These are phyloP conservation scores for Pisolithus tinctorius DNA, from an alignment of 768 basidiomycete genomes.

Conservation along the genomic window DNA sequence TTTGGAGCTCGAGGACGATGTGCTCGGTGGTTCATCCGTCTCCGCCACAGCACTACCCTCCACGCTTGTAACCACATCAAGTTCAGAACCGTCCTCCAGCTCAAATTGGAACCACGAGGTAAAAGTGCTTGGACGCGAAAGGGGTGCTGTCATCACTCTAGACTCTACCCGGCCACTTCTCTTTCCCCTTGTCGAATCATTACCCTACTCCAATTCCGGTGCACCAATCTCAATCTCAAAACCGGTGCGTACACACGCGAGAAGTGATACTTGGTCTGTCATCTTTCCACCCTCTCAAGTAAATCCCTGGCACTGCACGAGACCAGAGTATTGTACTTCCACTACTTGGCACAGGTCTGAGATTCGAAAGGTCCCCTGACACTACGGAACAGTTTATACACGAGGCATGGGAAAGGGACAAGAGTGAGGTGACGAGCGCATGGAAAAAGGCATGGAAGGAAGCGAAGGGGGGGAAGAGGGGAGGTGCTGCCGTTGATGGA, in stretches of 20 bases:
- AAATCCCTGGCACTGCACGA: neutral
- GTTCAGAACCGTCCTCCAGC: too few species aligned
- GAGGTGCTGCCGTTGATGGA: too few species aligned
- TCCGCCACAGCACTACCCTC: conserved; percentile 15
- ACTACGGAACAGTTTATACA: conserved; percentile 40
- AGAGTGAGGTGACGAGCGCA: conserved; percentile 58
- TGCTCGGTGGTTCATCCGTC: conserved; percentile 20
- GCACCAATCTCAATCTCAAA: conserved; percentile 15
- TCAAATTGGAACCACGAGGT: too few species aligned
- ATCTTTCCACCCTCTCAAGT: conserved; percentile 22
- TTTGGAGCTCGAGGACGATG: conserved; percentile 61
- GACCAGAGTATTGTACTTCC: too few species aligned
- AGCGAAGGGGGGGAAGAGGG: too few species aligned
- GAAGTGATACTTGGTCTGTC: too few species aligned
- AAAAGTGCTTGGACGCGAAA: too few species aligned
- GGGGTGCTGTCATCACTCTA: too few species aligned
- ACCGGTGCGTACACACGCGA: conserved; percentile 2
- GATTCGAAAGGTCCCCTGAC: too few species aligned
- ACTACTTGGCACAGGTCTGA: too few species aligned
- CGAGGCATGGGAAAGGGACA: conserved; percentile 63
- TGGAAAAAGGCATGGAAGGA: conserved; percentile 55
- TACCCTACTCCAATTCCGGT: conserved; percentile 12
- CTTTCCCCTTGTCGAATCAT: conserved; percentile 39
- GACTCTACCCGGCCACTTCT: too few species aligned
- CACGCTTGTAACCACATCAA: neutral